Base-by-base conservation (phyloP, 305 asterid genomes). In the Fraxinus sp. region DNA sequence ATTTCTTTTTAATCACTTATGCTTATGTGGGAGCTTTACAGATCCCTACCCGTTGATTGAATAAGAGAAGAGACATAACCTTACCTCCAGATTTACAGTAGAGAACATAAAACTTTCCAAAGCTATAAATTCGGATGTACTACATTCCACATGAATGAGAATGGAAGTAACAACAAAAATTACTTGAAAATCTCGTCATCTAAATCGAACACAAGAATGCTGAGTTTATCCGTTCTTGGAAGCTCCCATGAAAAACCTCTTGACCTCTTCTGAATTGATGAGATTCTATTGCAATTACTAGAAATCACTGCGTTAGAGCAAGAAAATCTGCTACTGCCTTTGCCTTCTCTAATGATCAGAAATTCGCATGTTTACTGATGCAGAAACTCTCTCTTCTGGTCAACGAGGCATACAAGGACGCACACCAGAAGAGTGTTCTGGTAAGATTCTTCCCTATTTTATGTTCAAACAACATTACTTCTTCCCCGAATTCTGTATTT, bases 331-430 rank as follows among this genome's bases (percentile, higher is more conserved):
- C 72, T 64, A 64, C 35, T 64, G 72, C n/a, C n/a, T 3, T 24
- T 64, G 33, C 35, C n/a, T 64, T 64, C 16, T 64, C 33, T 22
- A 64, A 8, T 22, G 72, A 64, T 64, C 28, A 57, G 68, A 18
- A 57, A 6, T 22, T 24, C 13, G 2, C 59, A 52, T 68, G 32
- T 87, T 72, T 41, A 11, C 35, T 49, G 43, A 43, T 88, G 77
- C 92, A 95, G 99, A 90, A 90, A 91, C 95, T 95, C 30, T 88
- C 97, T 14, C 92, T 91, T 83, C 85, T 95, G 87, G 90, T 95
- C 81, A 95, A 95, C 0, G 98, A 94, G 84, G 99, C 99, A 8
- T 95, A 94, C 93, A 92, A 88, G 80, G 97, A 95, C 46, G 99
- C 99, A 1, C 99, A 95, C 89, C 92, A 90, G 89, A 95, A 95